Percentiles rank a stretch among this genome's conserved stretches.
phyloP scores from a whole-genome alignment of 495 filamentous ascomycete genomes.

The Articulospora tetracladia region DNA sequence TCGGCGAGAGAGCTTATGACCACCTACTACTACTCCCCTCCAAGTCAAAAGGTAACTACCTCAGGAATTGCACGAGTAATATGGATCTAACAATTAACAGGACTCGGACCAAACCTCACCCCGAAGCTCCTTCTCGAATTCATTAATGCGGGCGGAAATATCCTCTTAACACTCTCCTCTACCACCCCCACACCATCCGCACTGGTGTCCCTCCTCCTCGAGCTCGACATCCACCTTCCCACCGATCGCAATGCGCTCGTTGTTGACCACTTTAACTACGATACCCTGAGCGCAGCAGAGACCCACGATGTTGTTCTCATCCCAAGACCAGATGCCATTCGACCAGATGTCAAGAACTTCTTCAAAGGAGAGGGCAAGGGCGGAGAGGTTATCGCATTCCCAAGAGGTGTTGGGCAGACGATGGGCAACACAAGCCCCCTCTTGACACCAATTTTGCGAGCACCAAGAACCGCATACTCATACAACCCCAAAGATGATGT shows the following conservation, averaged over 20 bases:
- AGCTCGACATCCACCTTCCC: slow-evolving; percentile 90
- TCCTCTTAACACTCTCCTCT: slow-evolving; percentile 82
- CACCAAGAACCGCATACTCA: slow-evolving; percentile 78
- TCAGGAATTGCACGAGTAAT: neutral
- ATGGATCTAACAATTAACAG: slow-evolving; percentile 36
- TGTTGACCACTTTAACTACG: slow-evolving; percentile 95
- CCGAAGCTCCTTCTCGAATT: slow-evolving; percentile 87
- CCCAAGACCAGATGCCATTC: slow-evolving; percentile 54
- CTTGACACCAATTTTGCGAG: slow-evolving; percentile 75
- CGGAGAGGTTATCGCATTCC: slow-evolving; percentile 65
- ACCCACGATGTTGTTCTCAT: slow-evolving; percentile 87
- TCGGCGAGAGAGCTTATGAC: slow-evolving; percentile 86
- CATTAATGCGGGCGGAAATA: slow-evolving; percentile 85
- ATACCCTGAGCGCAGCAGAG: slow-evolving; percentile 67
- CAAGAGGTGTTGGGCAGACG: slow-evolving; percentile 72
- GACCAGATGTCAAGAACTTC: slow-evolving; percentile 71
- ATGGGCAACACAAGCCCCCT: slow-evolving; percentile 72
- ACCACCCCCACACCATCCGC: slow-evolving; percentile 68
- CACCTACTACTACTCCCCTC: slow-evolving; percentile 84
- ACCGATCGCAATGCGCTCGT: slow-evolving; percentile 74
- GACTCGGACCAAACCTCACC: slow-evolving; percentile 82
- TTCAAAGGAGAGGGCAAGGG: slow-evolving; percentile 59
- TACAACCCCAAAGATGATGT: slow-evolving; percentile 92
- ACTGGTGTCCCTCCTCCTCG: slow-evolving; percentile 79
- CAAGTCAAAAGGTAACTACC: slow-evolving; percentile 74